Percentiles rank a stretch among this genome's conserved stretches.
These are phyloP conservation scores for Nymphaea colorata DNA, from an alignment of 164 flowering plant genomes.

Conservation along the genomic window DNA sequence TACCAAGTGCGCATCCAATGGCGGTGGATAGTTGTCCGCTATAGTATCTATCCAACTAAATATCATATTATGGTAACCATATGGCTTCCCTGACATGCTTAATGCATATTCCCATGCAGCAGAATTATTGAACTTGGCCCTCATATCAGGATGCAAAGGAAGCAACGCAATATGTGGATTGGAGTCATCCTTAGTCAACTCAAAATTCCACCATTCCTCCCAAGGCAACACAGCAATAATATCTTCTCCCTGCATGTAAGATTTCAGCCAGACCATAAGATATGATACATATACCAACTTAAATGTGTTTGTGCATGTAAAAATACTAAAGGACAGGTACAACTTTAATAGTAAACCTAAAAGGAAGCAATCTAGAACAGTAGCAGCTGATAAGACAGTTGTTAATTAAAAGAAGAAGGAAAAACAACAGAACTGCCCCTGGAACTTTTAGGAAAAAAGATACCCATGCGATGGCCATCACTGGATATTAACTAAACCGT, in stretches of 20 bases:
- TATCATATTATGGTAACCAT: slow-evolving; percentile 92
- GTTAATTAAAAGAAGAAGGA: too few species aligned
- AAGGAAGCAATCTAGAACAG: too few species aligned
- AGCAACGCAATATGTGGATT: slow-evolving; percentile 95
- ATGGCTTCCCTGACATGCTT: slow-evolving; percentile 71
- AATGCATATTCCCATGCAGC: slow-evolving; percentile 98
- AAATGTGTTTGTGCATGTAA: neutral
- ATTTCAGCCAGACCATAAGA: neutral
- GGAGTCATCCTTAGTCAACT: slow-evolving; percentile 74
- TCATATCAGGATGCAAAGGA: slow-evolving; percentile 77
- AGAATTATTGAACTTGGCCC: slow-evolving; percentile 79
- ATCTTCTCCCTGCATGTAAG: slow-evolving; percentile 69
- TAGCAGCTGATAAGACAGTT: too few species aligned
- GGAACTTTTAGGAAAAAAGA: too few species aligned
- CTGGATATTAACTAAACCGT: too few species aligned
- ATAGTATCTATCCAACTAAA: slow-evolving; percentile 98
- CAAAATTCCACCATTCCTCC: slow-evolving; percentile 99
- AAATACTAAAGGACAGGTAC: too few species aligned
- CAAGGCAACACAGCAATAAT: slow-evolving; percentile 73
- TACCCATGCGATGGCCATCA: too few species aligned
- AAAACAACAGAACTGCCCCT: too few species aligned
- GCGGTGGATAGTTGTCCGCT: slow-evolving; percentile 76
- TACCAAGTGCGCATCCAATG: slow-evolving; percentile 95
- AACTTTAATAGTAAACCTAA: too few species aligned
- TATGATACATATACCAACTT: too few species aligned